phyloP scores from a whole-genome alignment of 2,329 filamentous ascomycete species.

The Pochonia chlamydosporia region DNA sequence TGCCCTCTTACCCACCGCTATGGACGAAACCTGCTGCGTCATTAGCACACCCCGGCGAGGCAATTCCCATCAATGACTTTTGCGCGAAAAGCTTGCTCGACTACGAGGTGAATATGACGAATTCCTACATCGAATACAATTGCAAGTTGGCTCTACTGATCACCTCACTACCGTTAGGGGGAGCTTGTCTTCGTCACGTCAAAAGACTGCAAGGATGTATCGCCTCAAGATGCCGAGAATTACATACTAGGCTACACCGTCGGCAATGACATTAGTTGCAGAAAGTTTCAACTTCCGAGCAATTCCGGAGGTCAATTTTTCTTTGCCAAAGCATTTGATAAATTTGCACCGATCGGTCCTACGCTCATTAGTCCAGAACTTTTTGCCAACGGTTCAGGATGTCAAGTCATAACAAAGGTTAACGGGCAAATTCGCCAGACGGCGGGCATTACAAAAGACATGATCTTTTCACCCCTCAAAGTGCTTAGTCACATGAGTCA shows the following conservation, averaged over 20 bases:
- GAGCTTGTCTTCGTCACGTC: constrained; percentile 46
- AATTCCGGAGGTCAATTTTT: constrained; percentile 36
- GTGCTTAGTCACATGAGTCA: constrained; percentile 37
- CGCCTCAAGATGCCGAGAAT: constrained; percentile 38
- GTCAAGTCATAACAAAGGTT: constrained; percentile 26
- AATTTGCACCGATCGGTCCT: constrained; percentile 45
- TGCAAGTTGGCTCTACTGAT: no score
- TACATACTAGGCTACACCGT: constrained; percentile 53
- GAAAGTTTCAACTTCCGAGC: constrained; percentile 42
- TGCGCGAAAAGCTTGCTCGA: constrained; percentile 32
- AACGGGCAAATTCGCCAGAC: constrained; percentile 40
- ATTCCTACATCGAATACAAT: constrained; percentile 4
- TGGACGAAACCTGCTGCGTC: constrained; percentile 16
- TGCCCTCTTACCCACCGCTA: constrained; percentile 11
- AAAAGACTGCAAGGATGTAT: constrained; percentile 39
- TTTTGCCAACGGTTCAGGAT: constrained; percentile 10
- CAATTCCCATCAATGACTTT: constrained; percentile 28
- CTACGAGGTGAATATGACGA: constrained; percentile 28
- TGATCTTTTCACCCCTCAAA: constrained; percentile 37
- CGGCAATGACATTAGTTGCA: constrained; percentile 46
- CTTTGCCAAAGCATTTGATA: constrained; percentile 45
- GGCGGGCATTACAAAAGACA: constrained; percentile 33
- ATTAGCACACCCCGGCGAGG: constrained; percentile 12
- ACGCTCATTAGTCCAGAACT: constrained; percentile 19
- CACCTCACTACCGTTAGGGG: constrained; percentile 21